Evolutionary conservation across 768 basidiomycete genomes (phyloP).

Genomic region (Psilocybe sp.): DNA sequence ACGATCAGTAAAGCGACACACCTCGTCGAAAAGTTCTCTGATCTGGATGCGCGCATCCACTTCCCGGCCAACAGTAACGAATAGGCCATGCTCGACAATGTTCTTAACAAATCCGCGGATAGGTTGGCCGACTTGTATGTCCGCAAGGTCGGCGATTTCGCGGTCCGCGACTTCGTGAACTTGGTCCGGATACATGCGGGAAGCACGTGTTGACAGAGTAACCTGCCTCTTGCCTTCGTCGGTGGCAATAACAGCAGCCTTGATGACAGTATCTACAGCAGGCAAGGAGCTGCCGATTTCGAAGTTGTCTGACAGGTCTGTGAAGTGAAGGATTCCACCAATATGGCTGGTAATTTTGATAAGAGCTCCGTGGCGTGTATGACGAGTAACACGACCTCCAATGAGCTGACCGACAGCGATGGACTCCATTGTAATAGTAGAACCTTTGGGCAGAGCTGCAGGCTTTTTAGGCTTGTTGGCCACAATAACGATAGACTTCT

Average conservation of each 20-base stretch:
- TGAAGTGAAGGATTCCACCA: constrained; percentile 76
- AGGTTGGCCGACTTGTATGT: constrained; percentile 69
- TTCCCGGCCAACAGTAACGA: constrained; percentile 80
- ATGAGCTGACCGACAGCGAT: constrained; percentile 72
- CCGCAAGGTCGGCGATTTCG: constrained; percentile 59
- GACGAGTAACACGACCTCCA: constrained; percentile 75
- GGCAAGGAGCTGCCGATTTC: constrained; percentile 54
- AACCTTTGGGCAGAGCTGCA: constrained; percentile 41
- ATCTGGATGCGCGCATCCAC: constrained; percentile 93
- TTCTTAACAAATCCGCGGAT: constrained; percentile 90
- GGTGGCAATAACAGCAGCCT: constrained; percentile 67
- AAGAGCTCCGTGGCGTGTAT: constrained; percentile 68
- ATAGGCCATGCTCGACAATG: constrained; percentile 82
- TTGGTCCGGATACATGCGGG: constrained; percentile 58
- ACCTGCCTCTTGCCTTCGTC: constrained; percentile 67
- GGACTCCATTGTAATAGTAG: constrained; percentile 58
- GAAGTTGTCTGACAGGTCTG: constrained; percentile 81
- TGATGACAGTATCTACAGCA: constrained; percentile 61
- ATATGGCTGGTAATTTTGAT: constrained; percentile 74
- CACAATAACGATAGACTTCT: constrained; percentile 84
- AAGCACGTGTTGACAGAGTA: constrained; percentile 77
- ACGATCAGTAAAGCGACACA: constrained; percentile 25
- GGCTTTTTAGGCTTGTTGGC: constrained; percentile 67
- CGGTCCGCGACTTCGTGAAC: constrained; percentile 54
- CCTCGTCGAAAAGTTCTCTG: constrained; percentile 87